Evolutionary conservation across 768 basidiomycete species (phyloP).

Genomic region (Leccinum aurantiacum): DNA sequence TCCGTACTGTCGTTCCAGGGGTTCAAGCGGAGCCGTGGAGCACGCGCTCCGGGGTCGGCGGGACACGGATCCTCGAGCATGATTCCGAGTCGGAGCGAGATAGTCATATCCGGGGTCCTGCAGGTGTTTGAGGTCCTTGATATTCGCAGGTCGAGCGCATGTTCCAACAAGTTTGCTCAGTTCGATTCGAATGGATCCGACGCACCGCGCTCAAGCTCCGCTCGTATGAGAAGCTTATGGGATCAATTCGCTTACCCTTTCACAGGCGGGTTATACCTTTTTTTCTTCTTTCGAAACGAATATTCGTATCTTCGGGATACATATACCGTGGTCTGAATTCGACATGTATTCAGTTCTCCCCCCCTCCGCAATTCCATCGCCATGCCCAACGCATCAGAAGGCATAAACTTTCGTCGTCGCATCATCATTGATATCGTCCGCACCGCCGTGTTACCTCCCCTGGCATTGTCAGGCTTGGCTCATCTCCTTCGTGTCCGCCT

Average conservation of each 20-base stretch:
- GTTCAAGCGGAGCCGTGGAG: not conserved
- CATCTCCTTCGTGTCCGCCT: conserved; percentile 32
- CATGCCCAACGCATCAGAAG: conserved; percentile 5
- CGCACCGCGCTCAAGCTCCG: conserved; percentile 15
- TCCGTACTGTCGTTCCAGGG: not conserved
- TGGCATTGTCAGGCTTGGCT: conserved; percentile 35
- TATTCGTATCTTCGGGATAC: conserved; percentile 11
- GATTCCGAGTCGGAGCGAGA: too few species aligned
- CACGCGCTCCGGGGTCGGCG: conserved; percentile 1
- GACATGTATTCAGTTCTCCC: conserved; percentile 8
- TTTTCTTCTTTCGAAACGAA: conserved; percentile 14
- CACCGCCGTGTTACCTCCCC: conserved; percentile 42
- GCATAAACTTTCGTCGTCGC: conserved; percentile 45
- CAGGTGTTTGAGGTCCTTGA: conserved; percentile 9
- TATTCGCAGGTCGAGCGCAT: conserved; percentile 3
- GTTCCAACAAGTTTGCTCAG: not conserved
- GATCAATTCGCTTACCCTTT: conserved; percentile 11
- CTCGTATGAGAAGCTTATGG: not conserved
- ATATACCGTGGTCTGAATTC: conserved; percentile 5
- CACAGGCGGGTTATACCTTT: conserved; percentile 12
- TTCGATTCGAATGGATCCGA: not conserved
- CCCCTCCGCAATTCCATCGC: not conserved
- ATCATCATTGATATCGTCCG: conserved; percentile 47
- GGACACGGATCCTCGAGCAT: not conserved
- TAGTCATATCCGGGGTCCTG: not conserved